Percentiles rank a stretch among this genome's conserved stretches.
These are phyloP conservation scores for Umbelopsis ramanniana DNA, from an alignment of 192 early-diverging fungal species.

Conservation along the genomic window DNA sequence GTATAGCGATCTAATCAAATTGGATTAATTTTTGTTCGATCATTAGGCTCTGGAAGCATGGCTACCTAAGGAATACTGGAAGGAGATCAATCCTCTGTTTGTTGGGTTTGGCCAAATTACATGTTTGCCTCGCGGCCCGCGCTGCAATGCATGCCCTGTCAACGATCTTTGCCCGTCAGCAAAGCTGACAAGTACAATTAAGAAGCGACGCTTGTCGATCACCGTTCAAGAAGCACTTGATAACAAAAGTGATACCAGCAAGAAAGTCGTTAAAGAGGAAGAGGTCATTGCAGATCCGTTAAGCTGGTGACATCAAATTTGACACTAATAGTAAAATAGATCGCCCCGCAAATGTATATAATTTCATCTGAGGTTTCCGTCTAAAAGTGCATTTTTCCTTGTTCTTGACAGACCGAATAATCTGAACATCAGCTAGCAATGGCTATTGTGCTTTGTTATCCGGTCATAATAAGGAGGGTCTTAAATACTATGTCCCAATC, in stretches of 20 bases:
- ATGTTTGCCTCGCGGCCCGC: constrained; percentile 76
- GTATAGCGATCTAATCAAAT: too few species aligned
- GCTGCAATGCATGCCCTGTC: constrained; percentile 83
- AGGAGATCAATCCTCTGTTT: constrained; percentile 83
- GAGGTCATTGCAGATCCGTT: background rate
- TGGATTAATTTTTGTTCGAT: background rate
- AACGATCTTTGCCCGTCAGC: constrained; percentile 63
- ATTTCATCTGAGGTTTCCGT: too few species aligned
- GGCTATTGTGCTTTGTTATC: too few species aligned
- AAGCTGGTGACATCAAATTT: background rate
- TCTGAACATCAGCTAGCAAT: too few species aligned
- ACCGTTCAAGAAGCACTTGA: background rate
- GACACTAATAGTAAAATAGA: too few species aligned
- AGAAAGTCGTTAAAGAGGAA: background rate
- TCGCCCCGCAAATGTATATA: too few species aligned
- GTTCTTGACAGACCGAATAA: too few species aligned
- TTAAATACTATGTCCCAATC: too few species aligned
- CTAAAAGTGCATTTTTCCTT: too few species aligned
- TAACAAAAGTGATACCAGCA: background rate
- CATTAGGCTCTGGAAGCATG: constrained; percentile 69
- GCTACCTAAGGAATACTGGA: constrained; percentile 86
- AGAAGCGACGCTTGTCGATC: background rate
- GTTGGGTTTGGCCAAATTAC: constrained; percentile 92
- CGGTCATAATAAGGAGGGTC: too few species aligned
- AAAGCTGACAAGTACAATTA: background rate